Evolutionary conservation across 2,329 filamentous ascomycete species (phyloP), one percentile per base, ranked within the genome.

Genomic region (Trichoderma koningiopsis): DNA sequence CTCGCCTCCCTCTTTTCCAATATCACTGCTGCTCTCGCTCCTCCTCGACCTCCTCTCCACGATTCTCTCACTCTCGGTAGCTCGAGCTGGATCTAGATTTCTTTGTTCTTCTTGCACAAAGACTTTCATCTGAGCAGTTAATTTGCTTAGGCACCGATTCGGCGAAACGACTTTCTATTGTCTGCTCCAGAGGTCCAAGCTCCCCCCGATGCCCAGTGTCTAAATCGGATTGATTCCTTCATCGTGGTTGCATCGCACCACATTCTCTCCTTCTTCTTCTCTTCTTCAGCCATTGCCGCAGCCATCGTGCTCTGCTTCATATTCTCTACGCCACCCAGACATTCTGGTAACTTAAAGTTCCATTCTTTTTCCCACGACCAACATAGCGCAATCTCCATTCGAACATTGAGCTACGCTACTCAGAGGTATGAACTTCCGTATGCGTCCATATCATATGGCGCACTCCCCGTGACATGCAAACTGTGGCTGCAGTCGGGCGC

Each of bases 1-100:
- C 31, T 67, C 63, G 40, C 63, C 63, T 67, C 63, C 63, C 63
- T 67, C 55, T 29, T 67, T 67, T 56, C 53, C 57, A 62, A 62
- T 57, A 67, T 67, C 63, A 66, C 63, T 56, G 40, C 61, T 43
- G 19, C 55, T 67, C 55, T 67, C 63, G 27, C 55, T 58, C n/a
- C n/a, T 47, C n/a, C 35, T 65, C 33, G 14, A 37, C 31, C 56
- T 56, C 35, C 14, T 43, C 22, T 37, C 43, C 55, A 37, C 57
- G 57, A 59, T 43, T 43, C 57, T 43, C 57, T 59, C 22, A 4
- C n/a, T 59, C 63, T 47, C 55, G 35, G 19, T 29, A 27, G 14
- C 35, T 31, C 40, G 11, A 58, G 33, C 27, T 37, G 22, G 56
- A 58, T 33, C 31, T 22, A 11, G 27, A 3, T 19, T 59, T 24